Evolutionary conservation across 345 rosid genomes (phyloP).

Genomic region (Xanthoceras sorbifolium): DNA sequence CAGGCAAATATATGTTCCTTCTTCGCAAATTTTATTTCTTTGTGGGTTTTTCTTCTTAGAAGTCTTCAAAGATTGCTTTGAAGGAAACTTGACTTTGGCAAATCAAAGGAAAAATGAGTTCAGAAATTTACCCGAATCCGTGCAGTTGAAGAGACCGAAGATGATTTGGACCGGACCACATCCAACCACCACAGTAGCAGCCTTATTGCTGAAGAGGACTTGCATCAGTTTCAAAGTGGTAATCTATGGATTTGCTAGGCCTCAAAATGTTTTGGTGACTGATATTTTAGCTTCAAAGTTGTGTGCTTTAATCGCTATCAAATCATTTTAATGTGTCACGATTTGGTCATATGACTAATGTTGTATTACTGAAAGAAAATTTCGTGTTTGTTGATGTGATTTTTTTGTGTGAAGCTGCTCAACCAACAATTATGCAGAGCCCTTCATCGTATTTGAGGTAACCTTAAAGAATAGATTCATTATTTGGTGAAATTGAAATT

Average conservation of each 20-base stretch:
- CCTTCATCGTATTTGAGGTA: slow-evolving; percentile 41
- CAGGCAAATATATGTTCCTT: slow-evolving; percentile 46
- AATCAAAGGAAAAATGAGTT: background rate
- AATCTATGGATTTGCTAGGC: background rate
- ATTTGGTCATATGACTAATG: background rate
- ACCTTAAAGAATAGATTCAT: slow-evolving; percentile 9
- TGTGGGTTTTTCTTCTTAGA: background rate
- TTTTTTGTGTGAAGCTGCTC: slow-evolving; percentile 34
- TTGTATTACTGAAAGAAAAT: background rate
- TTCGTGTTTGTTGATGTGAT: slow-evolving; percentile 7
- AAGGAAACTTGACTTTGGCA: too few relatives aligned
- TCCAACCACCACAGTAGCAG: slow-evolving; percentile 22
- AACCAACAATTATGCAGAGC: slow-evolving; percentile 40
- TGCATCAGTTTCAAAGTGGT: slow-evolving; percentile 46
- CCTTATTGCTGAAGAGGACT: slow-evolving; percentile 36
- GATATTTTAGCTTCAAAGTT: slow-evolving; percentile 4
- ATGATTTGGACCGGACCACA: slow-evolving; percentile 21
- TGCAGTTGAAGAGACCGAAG: slow-evolving; percentile 35
- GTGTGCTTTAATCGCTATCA: too few relatives aligned
- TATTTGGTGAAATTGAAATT: slow-evolving; percentile 8
- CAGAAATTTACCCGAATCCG: background rate
- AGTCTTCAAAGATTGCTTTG: too few relatives aligned
- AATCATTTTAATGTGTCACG: background rate
- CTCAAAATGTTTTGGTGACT: background rate
- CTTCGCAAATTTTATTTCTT: background rate